Base-by-base conservation (phyloP, 1,284 basidiomycete species). In the Hypsizygus ulmarius region DNA sequence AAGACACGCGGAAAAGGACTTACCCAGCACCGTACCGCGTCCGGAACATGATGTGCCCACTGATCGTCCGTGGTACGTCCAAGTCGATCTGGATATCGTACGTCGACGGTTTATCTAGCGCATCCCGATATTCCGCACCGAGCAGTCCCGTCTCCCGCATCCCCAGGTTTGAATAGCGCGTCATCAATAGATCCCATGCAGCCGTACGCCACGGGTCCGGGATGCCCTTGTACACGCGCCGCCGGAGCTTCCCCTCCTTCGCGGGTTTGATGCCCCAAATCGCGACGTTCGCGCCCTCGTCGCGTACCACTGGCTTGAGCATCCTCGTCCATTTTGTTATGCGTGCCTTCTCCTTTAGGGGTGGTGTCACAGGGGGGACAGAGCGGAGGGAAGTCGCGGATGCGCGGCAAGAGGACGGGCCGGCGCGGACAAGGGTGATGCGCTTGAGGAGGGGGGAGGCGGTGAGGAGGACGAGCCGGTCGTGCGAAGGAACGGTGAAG, bases 71-170 rank as follows among this genome's bases (percentile, higher is more conserved):
- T 3, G 97, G 97, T 0, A 99, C 95, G 62, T 99, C 97, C 56
- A 99, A 75, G 70, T 99, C 97, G 60, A 99, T 99, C 72, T 99
- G 97, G 18, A 98, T 86, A 63, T 99, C 97, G 65, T 93, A 94
- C 5, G 75, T 78, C 39, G 90, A 94, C 9, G 93, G 87, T 53
- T 79, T 80, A 39, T 93, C 89, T 51, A 93, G 66, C 7, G 75
- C 75, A 35, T 82, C 77, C 19, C 68, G 66, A 65, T 93, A 94
- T 46, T 85, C 77, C 15, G 64, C 61, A 30, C 66, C 75, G 15
- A 82, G 68, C 46, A 58, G 61, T 50, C 66, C 61, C 39, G 77
- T 63, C 49, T 76, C 73, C 30, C 64, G 57, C 48, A 68, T 66
- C n/a, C 74, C 72, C 29, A 71, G 69, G 32, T 66, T 69, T 39